Conservation (phyloP, 371 early-diverging fungal genomes). For the Rhizopus delemar region DNA sequence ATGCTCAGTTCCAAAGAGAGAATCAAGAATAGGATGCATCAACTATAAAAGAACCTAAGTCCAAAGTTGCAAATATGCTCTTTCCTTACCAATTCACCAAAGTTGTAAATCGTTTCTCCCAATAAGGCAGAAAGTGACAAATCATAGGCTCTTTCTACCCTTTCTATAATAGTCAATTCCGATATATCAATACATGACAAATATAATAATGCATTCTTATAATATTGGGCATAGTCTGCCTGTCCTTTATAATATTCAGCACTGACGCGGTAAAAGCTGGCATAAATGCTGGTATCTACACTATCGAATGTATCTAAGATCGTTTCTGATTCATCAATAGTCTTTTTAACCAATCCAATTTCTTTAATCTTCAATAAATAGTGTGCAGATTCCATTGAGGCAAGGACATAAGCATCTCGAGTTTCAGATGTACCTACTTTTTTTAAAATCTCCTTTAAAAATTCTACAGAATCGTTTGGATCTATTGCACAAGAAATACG, state of each 20-base stretch:
- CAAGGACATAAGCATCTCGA: constrained; percentile 84
- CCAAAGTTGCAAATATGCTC: neutral
- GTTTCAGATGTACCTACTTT: constrained; percentile 69
- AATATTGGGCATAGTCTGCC: constrained; percentile 90
- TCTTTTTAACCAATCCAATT: constrained; percentile 76
- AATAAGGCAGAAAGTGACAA: constrained; percentile 89
- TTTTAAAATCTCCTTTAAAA: constrained; percentile 66
- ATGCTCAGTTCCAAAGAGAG: constrained; percentile 74
- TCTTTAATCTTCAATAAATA: constrained; percentile 76
- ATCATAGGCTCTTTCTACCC: constrained; percentile 86
- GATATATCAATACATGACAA: constrained; percentile 87
- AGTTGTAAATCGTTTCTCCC: constrained; percentile 96
- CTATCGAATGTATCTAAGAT: constrained; percentile 78
- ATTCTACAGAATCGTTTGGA: constrained; percentile 62
- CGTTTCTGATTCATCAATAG: constrained; percentile 85
- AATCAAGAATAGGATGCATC: constrained; percentile 92
- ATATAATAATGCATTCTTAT: constrained; percentile 91
- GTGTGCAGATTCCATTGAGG: constrained; percentile 85
- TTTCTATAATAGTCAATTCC: constrained; percentile 76
- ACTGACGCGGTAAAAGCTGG: constrained; percentile 91
- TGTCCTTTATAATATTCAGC: constrained; percentile 96
- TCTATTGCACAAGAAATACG: constrained; percentile 36
- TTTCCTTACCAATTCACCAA: constrained; percentile 90
- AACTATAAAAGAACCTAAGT: constrained; percentile 52
- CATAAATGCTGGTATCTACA: constrained; percentile 89